phyloP scores from a whole-genome alignment of 2,329 filamentous ascomycete genomes.

The Hypoxylon sp. region DNA sequence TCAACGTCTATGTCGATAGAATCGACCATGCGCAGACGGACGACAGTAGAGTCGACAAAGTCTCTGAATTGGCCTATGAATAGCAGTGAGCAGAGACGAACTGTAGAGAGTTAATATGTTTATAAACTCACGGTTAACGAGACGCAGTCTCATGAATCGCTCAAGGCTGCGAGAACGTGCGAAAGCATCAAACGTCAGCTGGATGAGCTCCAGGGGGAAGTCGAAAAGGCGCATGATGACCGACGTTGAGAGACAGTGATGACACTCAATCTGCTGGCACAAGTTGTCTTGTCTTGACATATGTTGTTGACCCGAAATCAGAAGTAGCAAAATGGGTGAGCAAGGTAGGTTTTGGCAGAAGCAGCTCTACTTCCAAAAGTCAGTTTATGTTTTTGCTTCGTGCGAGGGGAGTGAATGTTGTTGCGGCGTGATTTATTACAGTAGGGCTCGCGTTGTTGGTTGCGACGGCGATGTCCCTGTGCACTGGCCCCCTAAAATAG shows the following conservation, averaged over 20 bases:
- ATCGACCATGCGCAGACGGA: slow-evolving; percentile 16
- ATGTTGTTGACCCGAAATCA: too few species aligned
- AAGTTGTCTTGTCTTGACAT: background rate
- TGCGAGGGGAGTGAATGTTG: too few species aligned
- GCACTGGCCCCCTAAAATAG: too few species aligned
- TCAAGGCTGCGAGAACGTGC: slow-evolving; percentile 9
- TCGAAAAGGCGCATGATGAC: slow-evolving; percentile 27
- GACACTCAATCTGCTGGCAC: background rate
- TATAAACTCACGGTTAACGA: slow-evolving; percentile 27
- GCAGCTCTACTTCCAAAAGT: too few species aligned
- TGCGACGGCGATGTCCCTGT: too few species aligned
- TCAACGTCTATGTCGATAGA: background rate
- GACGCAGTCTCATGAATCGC: slow-evolving; percentile 31
- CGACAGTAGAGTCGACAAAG: slow-evolving; percentile 21
- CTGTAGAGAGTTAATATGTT: background rate
- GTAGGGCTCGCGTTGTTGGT: too few species aligned
- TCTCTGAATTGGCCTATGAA: slow-evolving; percentile 17
- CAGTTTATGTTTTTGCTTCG: too few species aligned
- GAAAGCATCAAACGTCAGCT: slow-evolving; percentile 24
- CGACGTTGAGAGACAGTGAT: background rate
- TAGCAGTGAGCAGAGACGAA: background rate
- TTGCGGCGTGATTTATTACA: too few species aligned
- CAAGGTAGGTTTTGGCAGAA: too few species aligned
- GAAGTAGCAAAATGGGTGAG: too few species aligned
- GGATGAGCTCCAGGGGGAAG: slow-evolving; percentile 24